phyloP scores from a whole-genome alignment of 2,329 filamentous ascomycete species.

The Diaporthe nobilis region DNA sequence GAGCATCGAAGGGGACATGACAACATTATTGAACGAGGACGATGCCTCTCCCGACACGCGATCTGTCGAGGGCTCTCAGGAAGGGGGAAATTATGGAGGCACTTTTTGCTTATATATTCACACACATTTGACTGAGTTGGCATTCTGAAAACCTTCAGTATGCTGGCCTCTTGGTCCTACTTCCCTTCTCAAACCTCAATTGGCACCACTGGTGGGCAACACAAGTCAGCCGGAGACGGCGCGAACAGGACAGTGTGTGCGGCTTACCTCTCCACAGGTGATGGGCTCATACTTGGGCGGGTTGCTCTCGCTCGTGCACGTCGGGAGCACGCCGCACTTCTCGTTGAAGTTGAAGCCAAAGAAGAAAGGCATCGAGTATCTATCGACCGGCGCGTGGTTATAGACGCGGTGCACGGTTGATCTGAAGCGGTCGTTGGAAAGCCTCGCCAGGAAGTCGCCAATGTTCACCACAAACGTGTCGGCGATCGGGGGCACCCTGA shows the following conservation, averaged over 20 bases:
- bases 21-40: not conserved
- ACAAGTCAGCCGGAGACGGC: not conserved
- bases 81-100: not conserved
- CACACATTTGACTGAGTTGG: not conserved
- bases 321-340: conserved; percentile 62
- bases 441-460: conserved; percentile 66
- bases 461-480: conserved; percentile 67
- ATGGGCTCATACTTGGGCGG: conserved; percentile 66
- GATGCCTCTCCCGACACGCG: not conserved
- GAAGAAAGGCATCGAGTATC: conserved; percentile 70
- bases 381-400: conserved; percentile 56
- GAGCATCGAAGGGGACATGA: not conserved
- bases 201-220: conserved; percentile 47
- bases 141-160: not conserved
- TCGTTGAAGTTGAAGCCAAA: conserved; percentile 68
- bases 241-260: conserved; percentile 47
- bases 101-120: not conserved
- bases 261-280: conserved; percentile 59
- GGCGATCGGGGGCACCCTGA: conserved; percentile 57
- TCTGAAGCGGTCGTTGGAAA: conserved; percentile 64
- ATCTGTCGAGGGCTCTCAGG: not conserved
- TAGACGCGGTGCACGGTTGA: conserved; percentile 64
- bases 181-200: conserved; percentile 49
- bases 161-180: conserved; percentile 16
- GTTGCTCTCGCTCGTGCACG: conserved; percentile 60